Percentiles rank a stretch among this genome's conserved stretches.
These are phyloP conservation scores for Borovskyia barvae DNA, from an alignment of 208 protist species.

Conservation along the genomic window DNA sequence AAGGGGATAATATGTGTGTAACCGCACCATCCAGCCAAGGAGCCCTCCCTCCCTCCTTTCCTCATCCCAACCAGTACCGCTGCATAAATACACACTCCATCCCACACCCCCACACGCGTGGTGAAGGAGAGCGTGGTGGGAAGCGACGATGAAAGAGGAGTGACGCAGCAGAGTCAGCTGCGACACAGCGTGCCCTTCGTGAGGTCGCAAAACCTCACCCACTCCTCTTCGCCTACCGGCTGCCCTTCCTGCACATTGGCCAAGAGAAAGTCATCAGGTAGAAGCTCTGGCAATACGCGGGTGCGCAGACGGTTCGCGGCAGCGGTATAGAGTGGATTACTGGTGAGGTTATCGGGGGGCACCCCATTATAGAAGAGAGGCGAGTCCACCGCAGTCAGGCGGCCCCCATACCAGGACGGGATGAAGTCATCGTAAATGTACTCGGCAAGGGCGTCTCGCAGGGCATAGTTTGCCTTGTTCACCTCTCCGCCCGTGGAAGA, in stretches of 20 bases:
- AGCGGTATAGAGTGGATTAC: slow-evolving; percentile 19
- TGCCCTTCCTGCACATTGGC: slow-evolving; percentile 22
- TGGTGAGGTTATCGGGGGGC: slow-evolving; percentile 22
- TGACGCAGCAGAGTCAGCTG: slow-evolving; percentile 4
- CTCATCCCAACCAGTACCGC: too few species aligned
- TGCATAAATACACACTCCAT: neutral
- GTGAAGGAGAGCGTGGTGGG: too few species aligned
- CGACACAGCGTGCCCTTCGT: neutral
- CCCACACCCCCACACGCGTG: too few species aligned
- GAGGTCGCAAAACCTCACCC: slow-evolving; percentile 19
- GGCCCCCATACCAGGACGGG: slow-evolving; percentile 47
- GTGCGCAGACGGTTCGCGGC: slow-evolving; percentile 24
- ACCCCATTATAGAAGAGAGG: slow-evolving; percentile 39
- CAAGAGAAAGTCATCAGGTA: slow-evolving; percentile 42
- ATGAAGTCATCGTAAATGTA: slow-evolving; percentile 47
- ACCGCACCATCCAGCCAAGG: too few species aligned
- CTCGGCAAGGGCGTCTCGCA: slow-evolving; percentile 38
- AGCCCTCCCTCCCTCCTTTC: too few species aligned
- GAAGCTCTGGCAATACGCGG: slow-evolving; percentile 39
- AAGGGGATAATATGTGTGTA: too few species aligned
- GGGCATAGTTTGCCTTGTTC: slow-evolving; percentile 27
- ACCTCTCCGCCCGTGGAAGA: neutral
- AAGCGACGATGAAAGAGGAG: too few species aligned
- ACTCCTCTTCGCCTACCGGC: slow-evolving; percentile 31
- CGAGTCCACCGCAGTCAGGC: slow-evolving; percentile 14